These are phyloP conservation scores for Gracilaria vermiculophylla DNA, from an alignment of 23 red algal genomes.

Conservation along the genomic window DNA sequence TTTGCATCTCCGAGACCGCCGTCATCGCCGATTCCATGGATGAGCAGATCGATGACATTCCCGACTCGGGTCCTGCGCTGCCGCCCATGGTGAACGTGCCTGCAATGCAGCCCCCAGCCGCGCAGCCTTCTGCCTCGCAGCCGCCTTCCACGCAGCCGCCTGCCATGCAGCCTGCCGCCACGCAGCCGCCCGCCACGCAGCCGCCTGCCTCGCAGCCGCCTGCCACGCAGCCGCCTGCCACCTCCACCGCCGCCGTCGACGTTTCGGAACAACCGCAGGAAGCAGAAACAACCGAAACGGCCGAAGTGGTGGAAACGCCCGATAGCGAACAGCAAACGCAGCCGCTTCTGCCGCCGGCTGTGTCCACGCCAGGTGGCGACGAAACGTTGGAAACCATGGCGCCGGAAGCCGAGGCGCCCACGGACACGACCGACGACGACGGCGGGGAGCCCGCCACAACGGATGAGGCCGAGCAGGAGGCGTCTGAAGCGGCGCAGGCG, in stretches of 20 bases:
- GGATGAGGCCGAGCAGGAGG: neutral
- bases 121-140: no score
- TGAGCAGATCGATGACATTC: neutral
- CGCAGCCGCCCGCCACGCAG: no score
- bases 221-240: neutral
- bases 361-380: neutral
- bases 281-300: no score
- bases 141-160: no score
- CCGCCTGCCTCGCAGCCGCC: no score
- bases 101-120: no score
- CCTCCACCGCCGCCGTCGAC: no score
- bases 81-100: neutral
- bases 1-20: slow-evolving; percentile 14
- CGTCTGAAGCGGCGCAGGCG: neutral
- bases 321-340: neutral
- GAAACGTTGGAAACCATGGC: neutral
- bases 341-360: neutral
- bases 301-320: no score
- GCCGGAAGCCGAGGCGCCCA: neutral
- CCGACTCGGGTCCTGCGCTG: neutral
- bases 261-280: no score
- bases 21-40: neutral
- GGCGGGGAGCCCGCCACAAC: neutral
- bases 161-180: no score
- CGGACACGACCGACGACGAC: no score